Conservation (phyloP, 192 early-diverging fungal species). For the Dispira parvispora region DNA sequence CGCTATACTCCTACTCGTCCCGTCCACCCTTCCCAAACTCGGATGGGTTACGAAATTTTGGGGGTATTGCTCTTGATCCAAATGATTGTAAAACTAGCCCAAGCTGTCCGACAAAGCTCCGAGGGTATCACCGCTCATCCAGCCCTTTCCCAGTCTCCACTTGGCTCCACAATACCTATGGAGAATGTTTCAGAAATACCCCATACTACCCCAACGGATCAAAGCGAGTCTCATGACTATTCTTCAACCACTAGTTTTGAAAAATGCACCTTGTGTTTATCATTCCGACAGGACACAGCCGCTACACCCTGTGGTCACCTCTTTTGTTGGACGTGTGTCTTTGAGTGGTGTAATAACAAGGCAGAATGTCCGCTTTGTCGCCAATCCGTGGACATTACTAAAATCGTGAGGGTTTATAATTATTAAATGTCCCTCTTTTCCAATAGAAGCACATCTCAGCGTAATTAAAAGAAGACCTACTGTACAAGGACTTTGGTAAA, state of each 20-base stretch:
- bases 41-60: constrained; percentile 66
- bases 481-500: too few species aligned
- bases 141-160: too few species aligned
- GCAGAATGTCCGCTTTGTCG: constrained; percentile 91
- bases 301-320: constrained; percentile 87
- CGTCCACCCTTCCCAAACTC: constrained; percentile 52
- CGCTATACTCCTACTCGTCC: constrained; percentile 56
- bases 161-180: too few species aligned
- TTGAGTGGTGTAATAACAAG: constrained; percentile 86
- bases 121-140: too few species aligned
- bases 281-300: constrained; percentile 52
- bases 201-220: too few species aligned
- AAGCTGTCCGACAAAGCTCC: neutral
- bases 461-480: too few species aligned
- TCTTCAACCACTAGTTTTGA: constrained; percentile 11
- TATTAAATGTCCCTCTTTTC: constrained; percentile 20
- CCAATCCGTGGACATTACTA: constrained; percentile 52
- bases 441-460: neutral
- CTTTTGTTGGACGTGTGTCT: constrained; percentile 90
- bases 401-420: constrained; percentile 61
- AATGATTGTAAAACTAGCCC: constrained; percentile 33
- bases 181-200: too few species aligned
- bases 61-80: constrained; percentile 66
- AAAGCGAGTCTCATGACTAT: too few species aligned
- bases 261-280: constrained; percentile 81